Base-by-base conservation (phyloP, 2,329 filamentous ascomycete genomes). In the Rutstroemia sp. region DNA sequence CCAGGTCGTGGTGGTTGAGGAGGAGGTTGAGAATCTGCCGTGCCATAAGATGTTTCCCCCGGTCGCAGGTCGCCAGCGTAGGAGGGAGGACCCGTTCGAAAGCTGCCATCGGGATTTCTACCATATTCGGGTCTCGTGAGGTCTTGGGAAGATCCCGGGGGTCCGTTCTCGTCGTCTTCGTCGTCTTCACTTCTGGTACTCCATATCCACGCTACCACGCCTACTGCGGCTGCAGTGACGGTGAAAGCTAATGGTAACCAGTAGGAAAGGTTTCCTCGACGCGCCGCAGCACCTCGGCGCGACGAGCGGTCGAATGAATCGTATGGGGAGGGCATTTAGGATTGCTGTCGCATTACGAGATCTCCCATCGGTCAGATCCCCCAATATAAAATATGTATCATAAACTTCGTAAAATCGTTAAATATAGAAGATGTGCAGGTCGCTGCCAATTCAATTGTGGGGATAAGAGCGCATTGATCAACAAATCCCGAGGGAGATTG, bases 161-260 rank as follows among this genome's bases (percentile, higher is more conserved):
- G 60, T 77, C 71, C 59, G 76, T 76, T 55, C 77, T 76, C 65
- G 75, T 74, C 49, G 27, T 54, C 51, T 60, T 84, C 78, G 57
- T 82, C 79, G 27, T 91, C 86, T 53, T 88, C 86, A 67, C 80
- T 83, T 67, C 89, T 86, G 74, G 95, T 91, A 71, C 88, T 95
- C 91, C 91, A 96, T 59, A 92, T 83, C 92, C 92, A 97, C 57
- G 90, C 90, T 52, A 86, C 92, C 48, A 95, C 75, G 36, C 92
- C 91, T 55, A 88, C 85, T 21, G 92, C 90, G 59, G 92, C 92
- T 64, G 95, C 83, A 48, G 90, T 92, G 57, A 95, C 84, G 50
- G 92, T 96, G 62, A 96, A 73, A 62, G 85, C 86, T 56, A 97
- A 79, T 60, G 92, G 92, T 58, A 96, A 82, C 89, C 92, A 96